phyloP scores from a whole-genome alignment of 169 alveolate genomes.

The Babesia sp. region DNA sequence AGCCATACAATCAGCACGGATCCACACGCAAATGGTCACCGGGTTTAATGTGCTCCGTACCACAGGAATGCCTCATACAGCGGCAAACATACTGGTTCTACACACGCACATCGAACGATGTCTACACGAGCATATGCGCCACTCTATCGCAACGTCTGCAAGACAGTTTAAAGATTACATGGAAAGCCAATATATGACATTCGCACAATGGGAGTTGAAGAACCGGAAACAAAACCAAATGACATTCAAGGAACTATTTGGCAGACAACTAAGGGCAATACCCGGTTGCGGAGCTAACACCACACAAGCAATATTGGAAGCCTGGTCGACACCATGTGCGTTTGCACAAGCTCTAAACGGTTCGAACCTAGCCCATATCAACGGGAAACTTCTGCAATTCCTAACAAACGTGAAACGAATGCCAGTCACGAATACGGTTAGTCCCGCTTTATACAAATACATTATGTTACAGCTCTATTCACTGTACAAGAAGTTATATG shows the following conservation, averaged over 20 bases:
- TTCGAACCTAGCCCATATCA: slow-evolving; percentile 44
- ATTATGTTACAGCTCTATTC: slow-evolving; percentile 32
- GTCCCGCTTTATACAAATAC: not conserved
- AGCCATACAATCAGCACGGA: slow-evolving; percentile 65
- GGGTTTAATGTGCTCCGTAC: slow-evolving; percentile 64
- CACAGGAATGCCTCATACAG: slow-evolving; percentile 61
- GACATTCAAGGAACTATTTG: slow-evolving; percentile 79
- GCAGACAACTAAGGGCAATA: slow-evolving; percentile 77
- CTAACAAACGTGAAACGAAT: slow-evolving; percentile 10
- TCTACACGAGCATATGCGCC: slow-evolving; percentile 64
- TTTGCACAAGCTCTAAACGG: slow-evolving; percentile 56
- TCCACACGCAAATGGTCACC: slow-evolving; percentile 55
- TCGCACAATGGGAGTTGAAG: slow-evolving; percentile 72
- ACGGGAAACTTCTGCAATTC: slow-evolving; percentile 5
- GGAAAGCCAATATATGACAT: slow-evolving; percentile 22
- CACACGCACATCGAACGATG: slow-evolving; percentile 71
- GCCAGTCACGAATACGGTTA: slow-evolving; percentile 15
- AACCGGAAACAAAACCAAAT: slow-evolving; percentile 76
- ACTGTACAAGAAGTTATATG: slow-evolving; percentile 30
- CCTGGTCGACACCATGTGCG: slow-evolving; percentile 83
- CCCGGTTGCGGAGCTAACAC: slow-evolving; percentile 80
- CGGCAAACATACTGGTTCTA: slow-evolving; percentile 61
- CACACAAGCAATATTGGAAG: slow-evolving; percentile 72
- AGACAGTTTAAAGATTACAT: slow-evolving; percentile 9
- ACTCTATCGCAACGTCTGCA: slow-evolving; percentile 51